Evolutionary conservation across 1,284 basidiomycete genomes (phyloP), one percentile per base, ranked within the genome.

Genomic region (Peniophora sp.): DNA sequence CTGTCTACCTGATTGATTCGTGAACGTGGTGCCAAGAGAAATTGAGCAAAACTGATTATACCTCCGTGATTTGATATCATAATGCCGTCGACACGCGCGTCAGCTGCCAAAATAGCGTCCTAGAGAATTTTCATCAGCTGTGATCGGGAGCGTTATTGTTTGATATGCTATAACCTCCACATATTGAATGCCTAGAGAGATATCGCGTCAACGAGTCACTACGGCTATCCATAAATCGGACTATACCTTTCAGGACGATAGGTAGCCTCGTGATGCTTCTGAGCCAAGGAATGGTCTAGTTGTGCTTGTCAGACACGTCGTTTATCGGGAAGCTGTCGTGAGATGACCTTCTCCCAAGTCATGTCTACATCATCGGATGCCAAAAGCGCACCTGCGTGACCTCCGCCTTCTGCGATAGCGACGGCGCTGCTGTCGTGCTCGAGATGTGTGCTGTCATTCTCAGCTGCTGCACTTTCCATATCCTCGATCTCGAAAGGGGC

Each of bases 51-150:
- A 18, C 64, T 52, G 3, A 63, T 54, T 80, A 58, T 63, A 82
- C 93, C 92, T 53, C 92, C 92, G 60, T 96, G 93, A 60, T 97
- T 97, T 3, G 89, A 91, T n/a, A 93, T 67, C 24, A 97, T 75
- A 50, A 97, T 88, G 5, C 91, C 94, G 54, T 91, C 85, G 17
- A 88, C 81, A 3, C 93, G 92, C 12, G 82, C 81, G 61, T 97
- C 88, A n/a, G 80, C 85, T 18, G 95, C 95, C 50, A 92, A 75
- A 5, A 97, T 82, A 1, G 92, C 93, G 64, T 89, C 86, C 81
- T 85, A n/a, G n/a, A n/a, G n/a, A n/a, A n/a, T n/a, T n/a, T n/a
- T n/a, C n/a, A n/a, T n/a, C n/a, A n/a, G n/a, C n/a, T n/a, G n/a
- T n/a, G n/a, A n/a, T n/a, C n/a, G n/a, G n/a, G n/a, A n/a, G n/a